phyloP scores from a whole-genome alignment of 352 stramenopile species.

The Pythium rhizo-oryzae region DNA sequence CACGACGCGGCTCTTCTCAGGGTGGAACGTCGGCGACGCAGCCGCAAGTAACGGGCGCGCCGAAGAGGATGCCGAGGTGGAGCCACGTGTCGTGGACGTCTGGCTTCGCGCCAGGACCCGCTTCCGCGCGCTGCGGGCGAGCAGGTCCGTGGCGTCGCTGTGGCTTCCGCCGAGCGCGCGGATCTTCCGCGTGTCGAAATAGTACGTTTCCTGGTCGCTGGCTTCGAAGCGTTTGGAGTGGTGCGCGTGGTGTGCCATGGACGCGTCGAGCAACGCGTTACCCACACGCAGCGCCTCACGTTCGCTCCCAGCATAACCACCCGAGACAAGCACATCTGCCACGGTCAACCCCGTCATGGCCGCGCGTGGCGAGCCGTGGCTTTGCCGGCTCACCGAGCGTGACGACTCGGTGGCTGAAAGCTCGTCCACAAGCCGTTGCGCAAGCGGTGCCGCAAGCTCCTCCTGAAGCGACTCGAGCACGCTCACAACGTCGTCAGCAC shows the following conservation, averaged over 20 bases:
- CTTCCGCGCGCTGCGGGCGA: constrained; percentile 1
- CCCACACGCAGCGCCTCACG: constrained; percentile 28
- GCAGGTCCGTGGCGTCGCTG: background rate
- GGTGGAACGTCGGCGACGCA: background rate
- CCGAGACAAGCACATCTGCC: constrained; percentile 7
- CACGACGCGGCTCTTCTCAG: background rate
- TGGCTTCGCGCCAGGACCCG: background rate
- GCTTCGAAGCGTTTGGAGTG: constrained; percentile 25
- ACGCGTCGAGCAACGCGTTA: constrained; percentile 31
- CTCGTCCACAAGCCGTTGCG: constrained; percentile 27
- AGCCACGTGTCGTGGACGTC: background rate
- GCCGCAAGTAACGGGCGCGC: background rate
- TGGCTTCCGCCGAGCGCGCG: background rate
- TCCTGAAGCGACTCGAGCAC: constrained; percentile 53
- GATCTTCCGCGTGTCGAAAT: constrained; percentile 21
- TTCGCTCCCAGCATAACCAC: constrained; percentile 12
- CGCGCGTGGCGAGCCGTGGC: background rate
- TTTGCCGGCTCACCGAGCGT: background rate
- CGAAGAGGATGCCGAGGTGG: background rate
- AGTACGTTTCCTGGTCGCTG: constrained; percentile 15
- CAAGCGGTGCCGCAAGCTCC: constrained; percentile 40
- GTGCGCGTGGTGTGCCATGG: constrained; percentile 22
- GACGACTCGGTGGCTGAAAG: constrained; percentile 7
- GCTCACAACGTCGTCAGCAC: constrained; percentile 42
- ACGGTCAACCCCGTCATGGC: background rate